These are phyloP conservation scores for Suzukiozyma palmioleophila DNA, from an alignment of 1,139 yeast genomes.

Conservation along the genomic window DNA sequence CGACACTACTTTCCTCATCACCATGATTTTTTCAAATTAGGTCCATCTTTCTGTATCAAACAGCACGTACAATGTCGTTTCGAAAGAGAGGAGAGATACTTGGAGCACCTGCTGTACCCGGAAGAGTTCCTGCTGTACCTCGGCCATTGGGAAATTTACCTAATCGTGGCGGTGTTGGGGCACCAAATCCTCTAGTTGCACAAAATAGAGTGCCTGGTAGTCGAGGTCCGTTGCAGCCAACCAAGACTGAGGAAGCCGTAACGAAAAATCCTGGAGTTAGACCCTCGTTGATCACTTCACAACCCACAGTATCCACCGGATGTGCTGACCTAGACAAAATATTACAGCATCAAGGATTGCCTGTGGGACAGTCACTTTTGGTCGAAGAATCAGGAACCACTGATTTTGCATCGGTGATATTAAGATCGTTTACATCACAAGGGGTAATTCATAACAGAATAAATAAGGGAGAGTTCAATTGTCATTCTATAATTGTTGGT, in stretches of 20 bases:
- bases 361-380: conserved; percentile 66
- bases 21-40: not conserved
- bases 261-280: conserved; percentile 54
- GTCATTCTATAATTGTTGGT: conserved; percentile 70
- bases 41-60: not conserved
- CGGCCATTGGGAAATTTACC: conserved; percentile 12
- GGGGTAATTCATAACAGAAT: conserved; percentile 70
- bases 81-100: conserved; percentile 66
- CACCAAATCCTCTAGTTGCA: conserved; percentile 10
- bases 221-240: conserved; percentile 8
- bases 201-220: conserved; percentile 8
- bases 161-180: conserved; percentile 11
- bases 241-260: conserved; percentile 9
- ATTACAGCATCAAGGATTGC: conserved; percentile 80
- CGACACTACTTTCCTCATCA: not conserved
- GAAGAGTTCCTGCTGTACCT: conserved; percentile 14
- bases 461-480: conserved; percentile 26
- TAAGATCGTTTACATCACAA: conserved; percentile 72
- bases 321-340: conserved; percentile 69
- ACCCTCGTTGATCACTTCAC: conserved; percentile 75
- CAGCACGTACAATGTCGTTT: conserved; percentile 49
- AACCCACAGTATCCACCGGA: conserved; percentile 76
- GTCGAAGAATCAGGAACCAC: conserved; percentile 87
- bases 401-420: conserved; percentile 74
- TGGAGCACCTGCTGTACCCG: conserved; percentile 17